Evolutionary conservation across 73 alveolate species (phyloP).

Genomic region (Paraurostyla sp.): DNA sequence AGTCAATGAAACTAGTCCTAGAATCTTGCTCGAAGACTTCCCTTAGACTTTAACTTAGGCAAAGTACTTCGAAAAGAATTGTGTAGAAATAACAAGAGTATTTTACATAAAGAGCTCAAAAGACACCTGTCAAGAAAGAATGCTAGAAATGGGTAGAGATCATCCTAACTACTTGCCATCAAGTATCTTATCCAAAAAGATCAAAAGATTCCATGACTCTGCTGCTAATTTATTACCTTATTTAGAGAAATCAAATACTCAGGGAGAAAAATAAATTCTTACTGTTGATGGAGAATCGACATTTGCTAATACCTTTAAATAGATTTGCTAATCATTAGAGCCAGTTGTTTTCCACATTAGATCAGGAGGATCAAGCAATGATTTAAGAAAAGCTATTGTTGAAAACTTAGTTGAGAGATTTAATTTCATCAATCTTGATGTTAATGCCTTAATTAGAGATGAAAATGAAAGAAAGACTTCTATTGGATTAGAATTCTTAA

Average conservation of each 20-base stretch:
- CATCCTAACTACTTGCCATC: constrained; percentile 70
- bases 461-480: constrained; percentile 73
- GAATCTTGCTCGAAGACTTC: constrained; percentile 86
- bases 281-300: constrained; percentile 67
- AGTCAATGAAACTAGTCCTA: constrained; percentile 69
- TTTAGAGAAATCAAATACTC: constrained; percentile 33
- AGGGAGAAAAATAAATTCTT: no score
- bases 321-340: constrained; percentile 61
- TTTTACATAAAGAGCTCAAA: constrained; percentile 65
- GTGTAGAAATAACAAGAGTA: constrained; percentile 60
- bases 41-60: constrained; percentile 85
- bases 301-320: constrained; percentile 20
- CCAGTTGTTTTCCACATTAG: constrained; percentile 73
- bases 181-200: constrained; percentile 46
- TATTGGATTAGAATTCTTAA: constrained; percentile 73
- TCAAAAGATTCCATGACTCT: constrained; percentile 63
- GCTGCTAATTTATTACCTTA: constrained; percentile 41
- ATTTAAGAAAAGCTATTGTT: constrained; percentile 54
- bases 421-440: constrained; percentile 70
- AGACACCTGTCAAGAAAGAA: constrained; percentile 74
- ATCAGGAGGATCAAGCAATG: constrained; percentile 44
- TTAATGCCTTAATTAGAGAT: constrained; percentile 57
- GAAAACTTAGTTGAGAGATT: constrained; percentile 2
- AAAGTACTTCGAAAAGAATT: constrained; percentile 75
- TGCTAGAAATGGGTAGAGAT: constrained; percentile 68